Conservation (phyloP, 495 filamentous ascomycete genomes). For the Monascus purpureus region DNA sequence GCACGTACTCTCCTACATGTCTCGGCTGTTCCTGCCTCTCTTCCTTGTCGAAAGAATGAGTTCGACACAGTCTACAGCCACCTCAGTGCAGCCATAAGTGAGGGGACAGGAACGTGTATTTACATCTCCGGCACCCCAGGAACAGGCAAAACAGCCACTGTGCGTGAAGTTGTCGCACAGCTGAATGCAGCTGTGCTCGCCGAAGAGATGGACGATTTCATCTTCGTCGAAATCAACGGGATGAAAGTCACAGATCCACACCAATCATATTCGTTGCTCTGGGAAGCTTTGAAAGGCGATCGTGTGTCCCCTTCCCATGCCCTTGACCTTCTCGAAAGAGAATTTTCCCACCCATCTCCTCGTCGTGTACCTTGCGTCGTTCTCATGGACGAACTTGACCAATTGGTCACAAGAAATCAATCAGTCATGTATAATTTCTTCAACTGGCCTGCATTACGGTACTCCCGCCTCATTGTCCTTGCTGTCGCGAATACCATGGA, state of each 20-base stretch:
- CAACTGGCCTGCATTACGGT: constrained; percentile 93
- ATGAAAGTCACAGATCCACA: constrained; percentile 99
- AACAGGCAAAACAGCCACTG: constrained; percentile 97
- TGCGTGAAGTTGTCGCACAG: constrained; percentile 85
- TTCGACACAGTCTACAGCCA: constrained; percentile 86
- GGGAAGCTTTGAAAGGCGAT: constrained; percentile 91
- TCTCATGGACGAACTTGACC: constrained; percentile 97
- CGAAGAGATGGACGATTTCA: constrained; percentile 96
- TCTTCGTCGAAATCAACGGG: constrained; percentile 98
- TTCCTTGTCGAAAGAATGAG: constrained; percentile 87
- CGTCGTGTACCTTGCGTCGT: constrained; percentile 91
- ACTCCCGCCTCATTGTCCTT: constrained; percentile 86
- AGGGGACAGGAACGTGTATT: constrained; percentile 87
- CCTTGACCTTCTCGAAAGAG: constrained; percentile 74
- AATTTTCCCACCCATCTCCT: constrained; percentile 82
- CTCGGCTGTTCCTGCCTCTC: constrained; percentile 71
- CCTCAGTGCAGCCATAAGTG: constrained; percentile 86
- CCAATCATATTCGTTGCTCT: constrained; percentile 87
- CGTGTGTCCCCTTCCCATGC: constrained; percentile 87
- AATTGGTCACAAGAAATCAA: constrained; percentile 93
- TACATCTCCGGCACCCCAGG: constrained; percentile 99
- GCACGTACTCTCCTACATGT: constrained; percentile 86
- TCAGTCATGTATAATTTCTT: constrained; percentile 99
- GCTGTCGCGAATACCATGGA: constrained; percentile 99
- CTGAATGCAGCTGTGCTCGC: constrained; percentile 70